Evolutionary conservation across 2,329 filamentous ascomycete species (phyloP).

Genomic region (Trichoderma aggressivum): DNA sequence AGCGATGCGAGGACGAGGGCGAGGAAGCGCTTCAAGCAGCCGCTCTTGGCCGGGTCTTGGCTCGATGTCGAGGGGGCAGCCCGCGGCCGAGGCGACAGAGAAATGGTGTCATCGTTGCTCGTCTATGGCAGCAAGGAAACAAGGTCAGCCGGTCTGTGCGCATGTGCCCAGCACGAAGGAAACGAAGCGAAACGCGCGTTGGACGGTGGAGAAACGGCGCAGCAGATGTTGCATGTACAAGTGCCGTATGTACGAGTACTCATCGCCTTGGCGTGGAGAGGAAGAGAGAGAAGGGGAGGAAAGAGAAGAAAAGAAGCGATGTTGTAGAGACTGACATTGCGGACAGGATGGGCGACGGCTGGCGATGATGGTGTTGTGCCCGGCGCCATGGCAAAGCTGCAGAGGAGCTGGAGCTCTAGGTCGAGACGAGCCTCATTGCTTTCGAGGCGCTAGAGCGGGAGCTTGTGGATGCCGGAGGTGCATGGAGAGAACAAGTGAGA

Average conservation of each 20-base stretch:
- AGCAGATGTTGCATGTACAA: background rate
- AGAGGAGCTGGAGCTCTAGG: background rate
- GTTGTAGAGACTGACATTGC: background rate
- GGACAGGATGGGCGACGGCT: background rate
- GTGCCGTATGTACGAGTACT: background rate
- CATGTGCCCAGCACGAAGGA: background rate
- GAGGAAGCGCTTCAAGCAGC: slow-evolving; percentile 5
- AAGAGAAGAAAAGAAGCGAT: background rate
- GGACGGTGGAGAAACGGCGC: background rate
- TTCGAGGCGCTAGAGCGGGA: slow-evolving; percentile 2
- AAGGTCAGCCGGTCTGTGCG: slow-evolving; percentile 14
- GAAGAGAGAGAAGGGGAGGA: background rate
- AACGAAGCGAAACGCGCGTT: background rate
- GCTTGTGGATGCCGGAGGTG: background rate
- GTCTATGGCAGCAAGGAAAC: background rate
- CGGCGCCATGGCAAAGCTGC: background rate
- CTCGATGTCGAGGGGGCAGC: background rate
- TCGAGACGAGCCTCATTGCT: slow-evolving; percentile 8
- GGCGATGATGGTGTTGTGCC: slow-evolving; percentile 5
- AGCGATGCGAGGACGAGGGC: slow-evolving; percentile 2
- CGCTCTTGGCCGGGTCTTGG: background rate
- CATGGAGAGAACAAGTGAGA: background rate
- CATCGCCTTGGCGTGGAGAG: background rate
- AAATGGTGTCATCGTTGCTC: slow-evolving; percentile 6
- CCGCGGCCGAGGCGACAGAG: slow-evolving; percentile 10